Conservation (phyloP, 305 asterid species). For the Fraxinus latifolia region DNA sequence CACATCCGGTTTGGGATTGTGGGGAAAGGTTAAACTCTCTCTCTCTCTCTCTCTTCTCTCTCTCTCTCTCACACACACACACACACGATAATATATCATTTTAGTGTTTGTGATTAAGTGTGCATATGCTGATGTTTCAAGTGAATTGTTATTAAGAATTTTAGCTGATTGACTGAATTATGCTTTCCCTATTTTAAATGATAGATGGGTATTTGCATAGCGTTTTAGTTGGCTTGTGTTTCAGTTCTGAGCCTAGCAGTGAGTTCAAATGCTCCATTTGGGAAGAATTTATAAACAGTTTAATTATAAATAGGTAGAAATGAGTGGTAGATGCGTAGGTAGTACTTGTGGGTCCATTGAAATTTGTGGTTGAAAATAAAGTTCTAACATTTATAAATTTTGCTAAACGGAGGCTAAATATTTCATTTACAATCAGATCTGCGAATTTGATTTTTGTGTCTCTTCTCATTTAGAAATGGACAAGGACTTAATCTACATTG, state of each 20-base stretch:
- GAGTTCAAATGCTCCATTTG: conserved; percentile 11
- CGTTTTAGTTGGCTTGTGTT: conserved; percentile 3
- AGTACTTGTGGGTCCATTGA: neutral
- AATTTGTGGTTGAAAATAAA: neutral
- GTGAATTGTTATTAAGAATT: neutral
- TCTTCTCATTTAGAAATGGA: conserved; percentile 10
- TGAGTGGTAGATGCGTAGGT: neutral
- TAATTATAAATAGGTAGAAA: neutral
- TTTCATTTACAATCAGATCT: conserved; percentile 11
- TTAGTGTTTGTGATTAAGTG: neutral
- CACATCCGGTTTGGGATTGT: conserved; percentile 87
- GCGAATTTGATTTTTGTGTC: conserved; percentile 16
- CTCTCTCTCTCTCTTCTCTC: neutral
- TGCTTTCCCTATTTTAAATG: neutral
- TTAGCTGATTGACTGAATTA: neutral
- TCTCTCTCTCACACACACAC: no score
- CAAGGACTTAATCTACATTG: neutral
- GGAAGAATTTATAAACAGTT: neutral
- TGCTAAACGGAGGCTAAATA: neutral
- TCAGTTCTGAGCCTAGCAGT: conserved; percentile 11
- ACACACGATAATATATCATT: neutral
- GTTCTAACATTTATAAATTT: neutral
- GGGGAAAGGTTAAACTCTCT: conserved; percentile 57
- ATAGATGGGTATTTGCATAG: neutral
- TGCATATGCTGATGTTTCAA: conserved; percentile 10